These are phyloP conservation scores for Immersiella caudata DNA, from an alignment of 495 filamentous ascomycete genomes.

Conservation along the genomic window DNA sequence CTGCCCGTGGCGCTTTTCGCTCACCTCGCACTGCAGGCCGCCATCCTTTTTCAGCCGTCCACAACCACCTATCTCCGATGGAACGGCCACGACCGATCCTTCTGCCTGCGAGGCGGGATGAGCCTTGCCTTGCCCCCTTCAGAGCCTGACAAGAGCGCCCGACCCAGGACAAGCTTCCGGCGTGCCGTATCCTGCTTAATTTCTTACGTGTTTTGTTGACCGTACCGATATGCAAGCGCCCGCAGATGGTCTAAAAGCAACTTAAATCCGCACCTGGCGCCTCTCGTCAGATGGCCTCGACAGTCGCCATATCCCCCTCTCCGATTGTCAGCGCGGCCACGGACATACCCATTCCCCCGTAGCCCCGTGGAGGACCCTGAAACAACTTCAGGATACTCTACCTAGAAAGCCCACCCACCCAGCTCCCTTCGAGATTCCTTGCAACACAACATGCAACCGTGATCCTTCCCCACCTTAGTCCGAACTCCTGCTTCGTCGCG, in stretches of 20 bases:
- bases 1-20: too few relatives aligned
- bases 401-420: too few relatives aligned
- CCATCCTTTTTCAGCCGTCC: neutral
- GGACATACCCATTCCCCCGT: neutral
- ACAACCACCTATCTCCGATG: neutral
- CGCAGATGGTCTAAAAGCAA: neutral
- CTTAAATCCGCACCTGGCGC: neutral
- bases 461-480: slow-evolving; percentile 2
- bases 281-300: neutral
- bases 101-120: neutral
- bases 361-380: neutral
- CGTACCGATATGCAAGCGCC: neutral
- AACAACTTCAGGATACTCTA: neutral
- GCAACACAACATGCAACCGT: neutral
- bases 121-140: neutral
- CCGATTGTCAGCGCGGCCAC: neutral
- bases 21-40: too few relatives aligned
- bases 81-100: neutral
- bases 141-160: neutral
- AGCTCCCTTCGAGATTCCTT: neutral
- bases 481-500: neutral
- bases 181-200: neutral
- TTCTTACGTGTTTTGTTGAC: neutral
- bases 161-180: neutral
- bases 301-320: neutral